Evolutionary conservation across 1,139 yeast genomes (phyloP).

Genomic region (Nakaseomyces delphensis): DNA sequence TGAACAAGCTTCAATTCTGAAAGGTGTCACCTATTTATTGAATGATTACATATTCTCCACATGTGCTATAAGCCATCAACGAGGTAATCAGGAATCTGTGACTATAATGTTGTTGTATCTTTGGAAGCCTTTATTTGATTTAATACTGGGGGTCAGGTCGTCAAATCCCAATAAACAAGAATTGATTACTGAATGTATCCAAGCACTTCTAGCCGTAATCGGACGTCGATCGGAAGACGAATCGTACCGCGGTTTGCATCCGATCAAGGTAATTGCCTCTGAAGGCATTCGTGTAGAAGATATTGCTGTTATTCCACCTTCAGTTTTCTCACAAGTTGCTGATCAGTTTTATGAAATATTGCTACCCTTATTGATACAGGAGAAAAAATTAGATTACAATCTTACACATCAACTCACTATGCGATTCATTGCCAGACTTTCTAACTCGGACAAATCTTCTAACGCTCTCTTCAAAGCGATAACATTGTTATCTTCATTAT

Average conservation of each 20-base stretch:
- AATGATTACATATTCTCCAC: conserved; percentile 16
- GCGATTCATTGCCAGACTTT: neutral
- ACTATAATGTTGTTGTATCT: conserved; percentile 5
- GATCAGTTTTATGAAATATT: conserved; percentile 7
- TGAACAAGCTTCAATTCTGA: conserved; percentile 4
- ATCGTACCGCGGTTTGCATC: conserved; percentile 11
- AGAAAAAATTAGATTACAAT: neutral
- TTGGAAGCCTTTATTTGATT: conserved; percentile 15
- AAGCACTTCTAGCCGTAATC: conserved; percentile 9
- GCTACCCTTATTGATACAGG: neutral
- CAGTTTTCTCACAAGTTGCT: conserved; percentile 10
- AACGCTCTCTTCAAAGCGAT: neutral
- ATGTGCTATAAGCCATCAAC: conserved; percentile 4
- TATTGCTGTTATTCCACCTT: conserved; percentile 9
- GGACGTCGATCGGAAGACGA: conserved; percentile 8
- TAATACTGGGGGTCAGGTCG: conserved; percentile 10
- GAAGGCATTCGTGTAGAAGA: conserved; percentile 15
- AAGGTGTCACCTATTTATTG: conserved; percentile 10
- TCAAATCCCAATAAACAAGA: conserved; percentile 8
- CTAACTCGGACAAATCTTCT: neutral
- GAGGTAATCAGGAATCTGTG: conserved; percentile 5
- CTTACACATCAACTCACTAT: neutral
- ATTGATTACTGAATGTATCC: conserved; percentile 8
- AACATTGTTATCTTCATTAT: neutral
- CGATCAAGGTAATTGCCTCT: conserved; percentile 19